Evolutionary conservation across 2,329 filamentous ascomycete genomes (phyloP).

Genomic region (Septoria petroselini): DNA sequence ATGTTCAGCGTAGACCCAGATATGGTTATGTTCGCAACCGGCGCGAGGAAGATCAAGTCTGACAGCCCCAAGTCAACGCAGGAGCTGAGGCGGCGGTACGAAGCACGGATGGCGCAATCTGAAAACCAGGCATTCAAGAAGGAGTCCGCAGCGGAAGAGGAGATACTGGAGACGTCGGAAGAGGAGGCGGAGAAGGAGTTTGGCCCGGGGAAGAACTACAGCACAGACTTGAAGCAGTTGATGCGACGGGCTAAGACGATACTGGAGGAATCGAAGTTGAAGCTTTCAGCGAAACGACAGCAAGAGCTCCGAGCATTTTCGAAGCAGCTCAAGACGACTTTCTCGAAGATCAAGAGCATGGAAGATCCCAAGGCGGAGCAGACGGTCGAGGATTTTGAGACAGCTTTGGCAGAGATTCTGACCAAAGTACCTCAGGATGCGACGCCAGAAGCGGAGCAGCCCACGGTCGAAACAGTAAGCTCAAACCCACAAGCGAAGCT

Average conservation of each 20-base stretch:
- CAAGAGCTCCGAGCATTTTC: conserved; percentile 71
- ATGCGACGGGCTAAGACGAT: conserved; percentile 59
- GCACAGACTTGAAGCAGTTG: conserved; percentile 53
- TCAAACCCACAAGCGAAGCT: conserved; percentile 29
- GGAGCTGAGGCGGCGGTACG: conserved; percentile 19
- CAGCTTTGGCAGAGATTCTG: conserved; percentile 38
- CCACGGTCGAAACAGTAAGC: conserved; percentile 29
- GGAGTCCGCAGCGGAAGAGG: conserved; percentile 20
- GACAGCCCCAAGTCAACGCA: conserved; percentile 30
- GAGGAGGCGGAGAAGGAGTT: conserved; percentile 15
- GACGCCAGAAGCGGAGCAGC: conserved; percentile 21
- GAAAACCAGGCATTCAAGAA: conserved; percentile 22
- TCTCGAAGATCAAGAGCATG: conserved; percentile 51
- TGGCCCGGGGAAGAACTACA: conserved; percentile 16
- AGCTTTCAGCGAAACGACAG: conserved; percentile 68
- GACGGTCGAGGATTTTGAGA: conserved; percentile 37
- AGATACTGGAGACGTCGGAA: conserved; percentile 26
- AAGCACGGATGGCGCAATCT: conserved; percentile 27
- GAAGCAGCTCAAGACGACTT: conserved; percentile 60
- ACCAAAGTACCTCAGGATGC: conserved; percentile 47
- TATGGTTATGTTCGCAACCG: conserved; percentile 83
- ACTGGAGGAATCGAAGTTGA: conserved; percentile 49
- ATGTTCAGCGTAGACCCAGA: conserved; percentile 96
- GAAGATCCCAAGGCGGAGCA: conserved; percentile 25
- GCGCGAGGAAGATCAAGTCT: conserved; percentile 52